A percentile compares a stretch with the other conserved stretches of the same genome.
Conservation (phyloP, 108 stramenopile genomes). For the Seminavis robusta region DNA sequence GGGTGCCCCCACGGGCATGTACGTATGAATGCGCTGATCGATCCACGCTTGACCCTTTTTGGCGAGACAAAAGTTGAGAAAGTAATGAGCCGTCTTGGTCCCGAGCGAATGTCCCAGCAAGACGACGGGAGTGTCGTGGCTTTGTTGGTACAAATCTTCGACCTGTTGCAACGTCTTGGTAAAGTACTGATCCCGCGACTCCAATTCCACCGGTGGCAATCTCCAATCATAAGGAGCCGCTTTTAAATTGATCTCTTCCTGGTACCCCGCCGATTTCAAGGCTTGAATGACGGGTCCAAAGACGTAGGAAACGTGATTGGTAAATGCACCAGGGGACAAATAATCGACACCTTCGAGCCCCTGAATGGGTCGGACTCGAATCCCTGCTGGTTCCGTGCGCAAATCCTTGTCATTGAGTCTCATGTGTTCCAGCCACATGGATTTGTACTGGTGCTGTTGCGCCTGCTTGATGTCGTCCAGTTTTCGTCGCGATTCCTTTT, state of each 20-base stretch:
- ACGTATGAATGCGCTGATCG: constrained; percentile 49
- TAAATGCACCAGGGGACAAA: constrained; percentile 7
- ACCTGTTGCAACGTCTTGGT: constrained; percentile 21
- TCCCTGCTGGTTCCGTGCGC: constrained; percentile 10
- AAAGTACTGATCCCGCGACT: constrained; percentile 38
- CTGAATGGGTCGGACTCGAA: constrained; percentile 10
- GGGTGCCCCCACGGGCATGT: constrained; percentile 59
- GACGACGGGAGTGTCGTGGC: constrained; percentile 23
- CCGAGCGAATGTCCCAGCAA: constrained; percentile 37
- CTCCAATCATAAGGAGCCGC: constrained; percentile 50
- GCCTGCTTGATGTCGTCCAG: neutral
- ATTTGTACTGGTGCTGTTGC: constrained; percentile 28
- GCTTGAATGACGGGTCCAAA: constrained; percentile 20
- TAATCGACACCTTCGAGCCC: constrained; percentile 21
- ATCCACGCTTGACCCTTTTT: constrained; percentile 45
- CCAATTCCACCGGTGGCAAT: constrained; percentile 28
- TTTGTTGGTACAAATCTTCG: constrained; percentile 25
- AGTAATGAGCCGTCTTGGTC: constrained; percentile 23
- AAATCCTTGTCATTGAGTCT: constrained; percentile 20
- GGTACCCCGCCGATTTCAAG: constrained; percentile 27
- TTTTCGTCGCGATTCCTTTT: too few species aligned
- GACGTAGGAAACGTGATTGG: constrained; percentile 11
- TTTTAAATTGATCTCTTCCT: constrained; percentile 25
- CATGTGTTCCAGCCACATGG: constrained; percentile 31
- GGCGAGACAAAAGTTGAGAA: constrained; percentile 24